Evolutionary conservation across 2,329 filamentous ascomycete genomes (phyloP).

Genomic region (Monosporascus cannonballus): DNA sequence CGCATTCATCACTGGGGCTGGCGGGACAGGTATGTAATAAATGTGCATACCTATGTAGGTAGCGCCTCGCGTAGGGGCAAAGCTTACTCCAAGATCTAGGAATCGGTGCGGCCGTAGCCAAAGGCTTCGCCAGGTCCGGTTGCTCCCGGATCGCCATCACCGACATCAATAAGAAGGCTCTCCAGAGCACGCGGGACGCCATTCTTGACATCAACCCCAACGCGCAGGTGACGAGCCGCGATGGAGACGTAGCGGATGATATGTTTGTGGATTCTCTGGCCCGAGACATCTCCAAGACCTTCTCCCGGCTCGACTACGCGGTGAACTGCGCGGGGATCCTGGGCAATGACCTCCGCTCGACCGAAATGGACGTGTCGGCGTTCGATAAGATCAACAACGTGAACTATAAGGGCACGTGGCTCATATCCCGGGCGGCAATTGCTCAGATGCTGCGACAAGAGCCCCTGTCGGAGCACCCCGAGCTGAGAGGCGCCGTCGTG

Average conservation of each 20-base stretch:
- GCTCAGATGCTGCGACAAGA: constrained; percentile 40
- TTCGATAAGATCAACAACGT: constrained; percentile 50
- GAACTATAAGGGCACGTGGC: constrained; percentile 48
- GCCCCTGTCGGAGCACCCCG: constrained; percentile 31
- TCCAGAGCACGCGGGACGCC: constrained; percentile 29
- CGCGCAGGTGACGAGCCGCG: constrained; percentile 24
- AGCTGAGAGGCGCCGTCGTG: constrained; percentile 41
- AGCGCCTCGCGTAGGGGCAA: neutral
- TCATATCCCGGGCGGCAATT: constrained; percentile 38
- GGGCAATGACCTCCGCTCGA: constrained; percentile 33
- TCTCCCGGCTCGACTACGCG: constrained; percentile 47
- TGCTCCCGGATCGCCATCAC: constrained; percentile 48
- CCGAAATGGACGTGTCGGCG: constrained; percentile 38
- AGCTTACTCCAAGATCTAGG: constrained; percentile 27
- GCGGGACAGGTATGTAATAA: constrained; percentile 34
- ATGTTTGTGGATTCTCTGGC: constrained; percentile 34
- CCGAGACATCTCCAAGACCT: constrained; percentile 24
- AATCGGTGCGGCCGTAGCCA: constrained; percentile 48
- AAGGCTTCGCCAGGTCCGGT: constrained; percentile 42
- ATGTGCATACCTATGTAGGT: neutral
- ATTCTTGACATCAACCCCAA: constrained; percentile 28
- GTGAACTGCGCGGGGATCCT: constrained; percentile 51
- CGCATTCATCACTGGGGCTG: constrained; percentile 41
- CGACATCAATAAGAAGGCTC: constrained; percentile 38
- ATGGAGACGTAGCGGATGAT: constrained; percentile 44